phyloP scores from a whole-genome alignment of 495 filamentous ascomycete species.

The Hyaloscypha hepaticicola region DNA sequence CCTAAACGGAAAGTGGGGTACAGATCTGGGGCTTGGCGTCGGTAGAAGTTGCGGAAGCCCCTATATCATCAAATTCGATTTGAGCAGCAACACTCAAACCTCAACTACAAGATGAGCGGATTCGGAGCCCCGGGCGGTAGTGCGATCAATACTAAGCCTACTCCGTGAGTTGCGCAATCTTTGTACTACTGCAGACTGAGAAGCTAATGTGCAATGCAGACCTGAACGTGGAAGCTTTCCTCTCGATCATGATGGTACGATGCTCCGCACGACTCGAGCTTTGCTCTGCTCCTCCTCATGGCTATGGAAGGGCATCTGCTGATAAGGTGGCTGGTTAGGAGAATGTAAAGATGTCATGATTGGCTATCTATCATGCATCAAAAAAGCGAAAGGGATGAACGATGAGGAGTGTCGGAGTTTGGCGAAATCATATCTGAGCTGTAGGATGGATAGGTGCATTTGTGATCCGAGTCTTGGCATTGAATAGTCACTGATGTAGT shows the following conservation, averaged over 20 bases:
- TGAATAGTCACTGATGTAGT: slow-evolving; percentile 7
- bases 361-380: slow-evolving; percentile 81
- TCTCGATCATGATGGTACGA: slow-evolving; percentile 87
- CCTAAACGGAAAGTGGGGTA: neutral
- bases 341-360: slow-evolving; percentile 91
- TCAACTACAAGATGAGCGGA: slow-evolving; percentile 39
- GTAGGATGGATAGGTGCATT: slow-evolving; percentile 91
- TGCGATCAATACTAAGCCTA: slow-evolving; percentile 67
- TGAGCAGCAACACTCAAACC: neutral
- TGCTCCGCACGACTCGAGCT: slow-evolving; percentile 1
- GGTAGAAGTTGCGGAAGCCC: neutral
- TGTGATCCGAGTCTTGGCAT: slow-evolving; percentile 2
- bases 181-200: neutral
- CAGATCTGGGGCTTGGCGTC: neutral
- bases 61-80: neutral
- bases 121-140: slow-evolving; percentile 80
- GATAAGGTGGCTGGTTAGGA: slow-evolving; percentile 47
- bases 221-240: slow-evolving; percentile 96
- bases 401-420: slow-evolving; percentile 79
- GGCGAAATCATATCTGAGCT: slow-evolving; percentile 83
- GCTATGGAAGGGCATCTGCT: slow-evolving; percentile 6
- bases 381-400: slow-evolving; percentile 76
- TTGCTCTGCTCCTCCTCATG: neutral
- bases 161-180: slow-evolving; percentile 58
- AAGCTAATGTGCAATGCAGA: slow-evolving; percentile 43